These are phyloP conservation scores for Plasmodium vinckei DNA, from an alignment of 169 alveolate species.

Conservation along the genomic window DNA sequence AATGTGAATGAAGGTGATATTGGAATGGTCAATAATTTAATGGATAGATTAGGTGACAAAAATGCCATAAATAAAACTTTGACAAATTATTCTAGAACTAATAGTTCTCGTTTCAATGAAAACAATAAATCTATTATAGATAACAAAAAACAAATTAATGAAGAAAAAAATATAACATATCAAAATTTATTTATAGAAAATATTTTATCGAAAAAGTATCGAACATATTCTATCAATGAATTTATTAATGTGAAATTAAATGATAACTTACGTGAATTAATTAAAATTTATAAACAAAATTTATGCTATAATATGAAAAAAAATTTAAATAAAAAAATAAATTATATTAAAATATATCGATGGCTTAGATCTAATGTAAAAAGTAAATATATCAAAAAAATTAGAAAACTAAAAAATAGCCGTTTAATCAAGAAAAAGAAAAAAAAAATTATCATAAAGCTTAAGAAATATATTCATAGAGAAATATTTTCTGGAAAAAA, in stretches of 20 bases:
- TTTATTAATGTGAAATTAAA: constrained; percentile 52
- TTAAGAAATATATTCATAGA: background rate
- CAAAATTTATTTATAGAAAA: constrained; percentile 48
- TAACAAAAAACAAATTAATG: background rate
- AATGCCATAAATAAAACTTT: background rate
- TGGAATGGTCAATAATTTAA: background rate
- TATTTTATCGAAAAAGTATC: constrained; percentile 43
- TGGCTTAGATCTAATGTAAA: constrained; percentile 1
- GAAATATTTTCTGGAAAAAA: background rate
- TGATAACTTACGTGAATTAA: constrained; percentile 32
- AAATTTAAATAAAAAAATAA: constrained; percentile 12
- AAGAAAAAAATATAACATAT: constrained; percentile 4
- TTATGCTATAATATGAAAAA: constrained; percentile 32
- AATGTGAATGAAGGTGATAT: background rate
- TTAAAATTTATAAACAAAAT: constrained; percentile 32
- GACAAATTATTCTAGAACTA: too few relatives aligned
- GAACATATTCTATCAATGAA: constrained; percentile 58
- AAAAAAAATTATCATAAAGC: constrained; percentile 4
- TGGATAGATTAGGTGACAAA: background rate
- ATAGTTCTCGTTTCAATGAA: too few relatives aligned
- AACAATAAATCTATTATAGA: background rate
- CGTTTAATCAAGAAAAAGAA: constrained; percentile 9
- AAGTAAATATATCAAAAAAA: background rate
- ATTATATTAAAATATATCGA: background rate
- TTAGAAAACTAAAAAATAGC: constrained; percentile 5